A percentile compares a stretch with the other conserved stretches of the same genome.
phyloP scores from a whole-genome alignment of 495 filamentous ascomycete species.

The Tetracladium marchalianum region DNA sequence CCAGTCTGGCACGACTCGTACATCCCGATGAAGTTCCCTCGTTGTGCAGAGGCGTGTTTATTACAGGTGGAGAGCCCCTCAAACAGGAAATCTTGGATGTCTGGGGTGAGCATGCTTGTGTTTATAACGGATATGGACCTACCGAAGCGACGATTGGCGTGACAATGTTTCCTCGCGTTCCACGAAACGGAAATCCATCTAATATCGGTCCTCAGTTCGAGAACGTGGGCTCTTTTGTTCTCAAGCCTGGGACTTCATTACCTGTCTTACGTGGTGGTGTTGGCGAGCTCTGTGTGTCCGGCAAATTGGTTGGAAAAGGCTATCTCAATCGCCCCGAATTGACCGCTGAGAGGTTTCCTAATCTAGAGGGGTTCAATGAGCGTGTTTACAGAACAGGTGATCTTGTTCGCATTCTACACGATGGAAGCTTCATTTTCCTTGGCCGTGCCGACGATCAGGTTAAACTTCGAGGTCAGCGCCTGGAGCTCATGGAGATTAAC shows the following conservation, averaged over 20 bases:
- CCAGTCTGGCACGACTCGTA: slow-evolving; percentile 51
- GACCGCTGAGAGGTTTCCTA: slow-evolving; percentile 53
- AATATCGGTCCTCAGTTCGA: slow-evolving; percentile 81
- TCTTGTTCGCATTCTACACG: slow-evolving; percentile 59
- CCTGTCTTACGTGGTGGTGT: slow-evolving; percentile 69
- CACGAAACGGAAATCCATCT: slow-evolving; percentile 57
- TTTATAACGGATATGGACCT: slow-evolving; percentile 76
- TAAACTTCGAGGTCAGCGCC: slow-evolving; percentile 67
- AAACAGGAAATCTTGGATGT: slow-evolving; percentile 62
- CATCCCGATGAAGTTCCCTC: slow-evolving; percentile 59
- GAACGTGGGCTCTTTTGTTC: slow-evolving; percentile 72
- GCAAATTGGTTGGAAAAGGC: slow-evolving; percentile 76
- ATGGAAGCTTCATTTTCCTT: slow-evolving; percentile 61
- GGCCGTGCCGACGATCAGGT: slow-evolving; percentile 73
- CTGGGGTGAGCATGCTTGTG: slow-evolving; percentile 52
- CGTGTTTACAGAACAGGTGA: slow-evolving; percentile 73
- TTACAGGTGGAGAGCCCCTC: slow-evolving; percentile 63
- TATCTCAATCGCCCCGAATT: slow-evolving; percentile 72
- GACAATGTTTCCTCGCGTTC: slow-evolving; percentile 67
- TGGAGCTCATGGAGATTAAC: slow-evolving; percentile 73
- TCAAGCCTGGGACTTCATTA: slow-evolving; percentile 55
- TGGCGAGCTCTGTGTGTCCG: slow-evolving; percentile 81
- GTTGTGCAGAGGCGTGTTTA: slow-evolving; percentile 61
- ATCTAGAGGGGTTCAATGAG: slow-evolving; percentile 34
- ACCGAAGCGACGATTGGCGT: slow-evolving; percentile 88